Evolutionary conservation across 2,329 filamentous ascomycete species (phyloP).

Genomic region (Hymenoscyphus fructigenus): DNA sequence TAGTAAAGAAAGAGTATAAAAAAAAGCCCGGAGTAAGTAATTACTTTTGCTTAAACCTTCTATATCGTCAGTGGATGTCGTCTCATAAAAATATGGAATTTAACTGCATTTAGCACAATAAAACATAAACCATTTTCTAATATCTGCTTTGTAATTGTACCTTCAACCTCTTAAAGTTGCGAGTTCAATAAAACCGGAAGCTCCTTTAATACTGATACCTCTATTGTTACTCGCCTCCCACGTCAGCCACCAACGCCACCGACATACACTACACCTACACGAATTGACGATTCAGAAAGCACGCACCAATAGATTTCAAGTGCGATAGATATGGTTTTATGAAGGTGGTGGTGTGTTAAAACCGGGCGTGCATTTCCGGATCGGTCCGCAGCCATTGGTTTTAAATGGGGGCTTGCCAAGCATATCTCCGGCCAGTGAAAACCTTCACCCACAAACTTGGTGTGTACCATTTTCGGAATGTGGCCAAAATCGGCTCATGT

Average conservation of each 20-base stretch:
- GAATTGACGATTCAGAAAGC: too few species aligned
- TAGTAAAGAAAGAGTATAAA: too few species aligned
- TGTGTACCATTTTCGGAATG: neutral
- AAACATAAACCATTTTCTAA: too few species aligned
- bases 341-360: neutral
- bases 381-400: neutral
- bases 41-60: neutral
- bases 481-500: neutral
- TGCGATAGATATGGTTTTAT: neutral
- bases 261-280: neutral
- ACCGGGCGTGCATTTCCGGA: neutral
- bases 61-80: neutral
- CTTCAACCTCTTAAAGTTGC: too few species aligned
- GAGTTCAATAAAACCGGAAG: neutral
- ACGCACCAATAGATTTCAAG: too few species aligned
- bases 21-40: neutral
- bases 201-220: neutral
- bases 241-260: neutral
- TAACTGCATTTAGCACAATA: too few species aligned
- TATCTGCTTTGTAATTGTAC: too few species aligned
- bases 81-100: too few species aligned
- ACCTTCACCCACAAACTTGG: neutral
- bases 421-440: neutral
- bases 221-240: neutral
- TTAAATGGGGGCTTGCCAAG: neutral